These are phyloP conservation scores for Serendipita sp. DNA, from an alignment of 768 basidiomycete genomes.

Conservation along the genomic window DNA sequence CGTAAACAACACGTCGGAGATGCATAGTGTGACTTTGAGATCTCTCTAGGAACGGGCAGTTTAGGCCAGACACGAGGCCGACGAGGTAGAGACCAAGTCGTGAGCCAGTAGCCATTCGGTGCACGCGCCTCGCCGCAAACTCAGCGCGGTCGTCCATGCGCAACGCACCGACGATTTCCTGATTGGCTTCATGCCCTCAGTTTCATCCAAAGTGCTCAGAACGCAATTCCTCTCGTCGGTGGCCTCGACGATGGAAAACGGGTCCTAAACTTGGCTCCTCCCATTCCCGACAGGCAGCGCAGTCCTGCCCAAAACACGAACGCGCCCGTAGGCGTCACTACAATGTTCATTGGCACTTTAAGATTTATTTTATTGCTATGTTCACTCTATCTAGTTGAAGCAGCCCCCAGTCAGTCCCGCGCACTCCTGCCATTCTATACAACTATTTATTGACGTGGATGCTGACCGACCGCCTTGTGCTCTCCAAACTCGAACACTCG, in stretches of 20 bases:
- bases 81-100: background rate
- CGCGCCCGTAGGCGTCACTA: background rate
- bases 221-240: no score
- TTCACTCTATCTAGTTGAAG: background rate
- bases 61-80: background rate
- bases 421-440: background rate
- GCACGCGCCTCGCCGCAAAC: no score
- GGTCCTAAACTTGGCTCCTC: no score
- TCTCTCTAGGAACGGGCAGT: background rate
- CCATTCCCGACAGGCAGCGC: no score
- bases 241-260: no score
- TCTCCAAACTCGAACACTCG: background rate
- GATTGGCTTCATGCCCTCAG: no score
- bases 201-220: no score
- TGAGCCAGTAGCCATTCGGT: no score
- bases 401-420: background rate
- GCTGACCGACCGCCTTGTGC: background rate
- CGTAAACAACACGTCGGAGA: constrained; percentile 23
- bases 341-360: background rate
- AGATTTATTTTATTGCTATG: constrained; percentile 1
- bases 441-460: background rate
- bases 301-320: no score
- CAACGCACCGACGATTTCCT: background rate
- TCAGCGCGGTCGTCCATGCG: background rate
- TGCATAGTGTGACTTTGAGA: constrained; percentile 36